Evolutionary conservation across 2,329 filamentous ascomycete genomes (phyloP).

Genomic region (Alternaria angustiovoidea): DNA sequence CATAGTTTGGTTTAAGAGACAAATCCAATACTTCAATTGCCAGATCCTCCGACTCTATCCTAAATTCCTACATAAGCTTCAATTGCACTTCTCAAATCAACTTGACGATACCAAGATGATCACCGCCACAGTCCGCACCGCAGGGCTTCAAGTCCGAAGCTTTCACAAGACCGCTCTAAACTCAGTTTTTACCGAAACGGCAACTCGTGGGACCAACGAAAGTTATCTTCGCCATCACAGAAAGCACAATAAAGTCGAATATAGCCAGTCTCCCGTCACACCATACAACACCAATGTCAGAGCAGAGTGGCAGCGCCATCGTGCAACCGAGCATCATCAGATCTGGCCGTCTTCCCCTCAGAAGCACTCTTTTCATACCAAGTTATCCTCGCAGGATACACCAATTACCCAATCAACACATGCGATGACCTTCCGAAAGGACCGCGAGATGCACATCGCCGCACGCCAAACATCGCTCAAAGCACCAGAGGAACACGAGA

Average conservation of each 20-base stretch:
- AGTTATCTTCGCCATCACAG: too few relatives aligned
- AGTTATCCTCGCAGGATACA: neutral
- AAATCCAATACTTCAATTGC: too few relatives aligned
- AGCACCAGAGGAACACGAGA: neutral
- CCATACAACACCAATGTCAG: neutral
- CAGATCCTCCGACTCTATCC: neutral
- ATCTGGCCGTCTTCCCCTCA: neutral
- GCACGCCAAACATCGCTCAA: neutral
- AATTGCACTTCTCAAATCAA: neutral
- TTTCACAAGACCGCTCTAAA: neutral
- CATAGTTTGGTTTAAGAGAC: neutral
- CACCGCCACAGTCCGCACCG: neutral
- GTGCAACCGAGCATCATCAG: neutral
- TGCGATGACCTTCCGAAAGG: neutral
- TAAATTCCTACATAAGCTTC: neutral
- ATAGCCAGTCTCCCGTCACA: neutral
- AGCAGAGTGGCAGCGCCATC: neutral
- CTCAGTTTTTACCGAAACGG: neutral
- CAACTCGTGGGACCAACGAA: neutral
- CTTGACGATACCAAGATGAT: neutral
- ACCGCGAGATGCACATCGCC: neutral
- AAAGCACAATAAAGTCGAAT: neutral
- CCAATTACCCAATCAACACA: neutral
- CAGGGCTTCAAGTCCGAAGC: neutral
- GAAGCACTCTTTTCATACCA: neutral